Evolutionary conservation across 129 eudicot species (phyloP).

Genomic region (Scalesia atractyloides): DNA sequence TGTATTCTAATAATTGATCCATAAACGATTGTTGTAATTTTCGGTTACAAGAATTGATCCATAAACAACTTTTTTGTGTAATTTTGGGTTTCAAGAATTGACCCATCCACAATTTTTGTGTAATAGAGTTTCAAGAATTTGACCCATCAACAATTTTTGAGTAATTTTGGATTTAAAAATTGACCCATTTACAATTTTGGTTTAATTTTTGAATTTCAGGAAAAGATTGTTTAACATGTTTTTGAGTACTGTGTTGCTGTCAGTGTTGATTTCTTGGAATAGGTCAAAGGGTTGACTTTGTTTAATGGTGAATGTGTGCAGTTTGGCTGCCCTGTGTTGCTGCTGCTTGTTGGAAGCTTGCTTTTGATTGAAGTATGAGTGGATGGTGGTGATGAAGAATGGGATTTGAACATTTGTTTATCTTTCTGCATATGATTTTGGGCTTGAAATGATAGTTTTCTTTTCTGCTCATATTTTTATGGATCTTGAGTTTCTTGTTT

Average conservation of each 20-base stretch:
- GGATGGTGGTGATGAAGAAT: conserved; percentile 24
- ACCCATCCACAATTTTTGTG: too few species aligned
- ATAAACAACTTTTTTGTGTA: too few species aligned
- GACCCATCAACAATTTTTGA: too few species aligned
- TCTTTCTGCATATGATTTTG: conserved; percentile 33
- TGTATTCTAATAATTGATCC: too few species aligned
- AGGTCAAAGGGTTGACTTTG: conserved; percentile 14
- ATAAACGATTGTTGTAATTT: too few species aligned
- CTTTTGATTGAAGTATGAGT: conserved; percentile 31
- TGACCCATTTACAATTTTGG: too few species aligned
- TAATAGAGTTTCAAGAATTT: too few species aligned
- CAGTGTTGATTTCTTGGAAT: neutral
- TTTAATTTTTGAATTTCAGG: too few species aligned
- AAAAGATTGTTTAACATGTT: neutral
- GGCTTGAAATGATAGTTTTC: conserved; percentile 23
- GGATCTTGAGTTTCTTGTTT: conserved; percentile 16
- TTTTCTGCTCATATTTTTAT: conserved; percentile 10
- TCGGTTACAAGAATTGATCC: too few species aligned
- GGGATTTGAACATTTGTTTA: conserved; percentile 30
- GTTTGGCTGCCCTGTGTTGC: conserved; percentile 48
- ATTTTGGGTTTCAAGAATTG: too few species aligned
- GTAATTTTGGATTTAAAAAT: too few species aligned
- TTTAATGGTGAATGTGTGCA: conserved; percentile 22
- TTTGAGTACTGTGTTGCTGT: conserved; percentile 5
- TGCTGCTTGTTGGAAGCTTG: conserved; percentile 42